A percentile compares a stretch with the other conserved stretches of the same genome.
Evolutionary conservation across 2,329 filamentous ascomycete genomes (phyloP).

Genomic region (Uncinocarpus reesii): DNA sequence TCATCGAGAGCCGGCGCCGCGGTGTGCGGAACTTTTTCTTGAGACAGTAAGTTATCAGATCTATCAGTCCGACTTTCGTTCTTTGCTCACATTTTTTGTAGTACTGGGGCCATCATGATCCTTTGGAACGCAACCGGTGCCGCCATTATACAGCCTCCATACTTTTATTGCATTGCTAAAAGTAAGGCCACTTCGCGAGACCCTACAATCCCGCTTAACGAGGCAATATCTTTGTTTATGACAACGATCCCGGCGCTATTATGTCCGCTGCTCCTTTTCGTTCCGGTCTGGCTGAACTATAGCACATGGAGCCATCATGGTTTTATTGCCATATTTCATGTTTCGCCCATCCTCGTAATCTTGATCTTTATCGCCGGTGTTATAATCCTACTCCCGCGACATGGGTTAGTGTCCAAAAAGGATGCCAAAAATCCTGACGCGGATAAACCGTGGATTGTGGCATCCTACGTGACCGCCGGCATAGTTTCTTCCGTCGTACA

Average conservation of each 20-base stretch:
- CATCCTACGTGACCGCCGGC: not conserved
- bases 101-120: not conserved
- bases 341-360: not conserved
- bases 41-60: not conserved
- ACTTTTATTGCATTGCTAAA: not conserved
- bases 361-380: not conserved
- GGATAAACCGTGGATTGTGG: not conserved
- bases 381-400: not conserved
- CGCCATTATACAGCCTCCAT: not conserved
- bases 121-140: not conserved
- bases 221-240: not conserved
- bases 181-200: not conserved
- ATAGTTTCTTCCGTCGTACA: not conserved
- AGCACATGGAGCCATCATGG: not conserved
- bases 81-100: not conserved
- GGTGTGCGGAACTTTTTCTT: not conserved
- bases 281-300: not conserved
- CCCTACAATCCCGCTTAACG: not conserved
- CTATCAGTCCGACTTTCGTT: not conserved
- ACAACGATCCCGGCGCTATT: not conserved
- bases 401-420: not conserved
- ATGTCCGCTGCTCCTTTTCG: not conserved
- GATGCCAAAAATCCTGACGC: not conserved
- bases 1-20: not conserved
- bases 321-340: not conserved